A percentile compares a stretch with the other conserved stretches of the same genome.
Evolutionary conservation across 371 early-diverging fungal genomes (phyloP).

Genomic region (Choanephora cucurbitarum): DNA sequence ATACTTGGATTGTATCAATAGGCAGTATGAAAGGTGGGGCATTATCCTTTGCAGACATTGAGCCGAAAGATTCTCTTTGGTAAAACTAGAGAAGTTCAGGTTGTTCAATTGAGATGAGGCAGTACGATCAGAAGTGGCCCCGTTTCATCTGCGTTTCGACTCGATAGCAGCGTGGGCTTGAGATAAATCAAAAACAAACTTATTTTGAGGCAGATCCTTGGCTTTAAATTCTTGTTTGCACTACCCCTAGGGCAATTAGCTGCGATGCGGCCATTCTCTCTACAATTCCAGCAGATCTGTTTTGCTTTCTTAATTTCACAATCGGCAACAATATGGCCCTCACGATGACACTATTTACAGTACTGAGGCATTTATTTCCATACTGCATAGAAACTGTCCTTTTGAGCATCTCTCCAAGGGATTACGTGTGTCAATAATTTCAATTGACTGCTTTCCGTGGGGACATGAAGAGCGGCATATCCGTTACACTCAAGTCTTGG

Average conservation of each 20-base stretch:
- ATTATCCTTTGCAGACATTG: too few species aligned
- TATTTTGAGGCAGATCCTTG: not conserved
- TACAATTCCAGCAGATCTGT: not conserved
- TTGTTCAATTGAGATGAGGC: too few species aligned
- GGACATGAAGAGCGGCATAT: not conserved
- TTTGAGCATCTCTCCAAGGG: not conserved
- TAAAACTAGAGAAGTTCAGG: too few species aligned
- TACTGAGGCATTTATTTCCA: not conserved
- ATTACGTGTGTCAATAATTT: slow-evolving; percentile 1
- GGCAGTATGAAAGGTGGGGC: too few species aligned
- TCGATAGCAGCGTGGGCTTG: too few species aligned
- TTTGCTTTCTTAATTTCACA: not conserved
- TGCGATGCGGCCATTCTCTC: not conserved
- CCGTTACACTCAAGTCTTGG: slow-evolving; percentile 3
- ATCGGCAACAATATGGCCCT: not conserved
- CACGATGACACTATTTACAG: not conserved
- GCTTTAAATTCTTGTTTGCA: not conserved
- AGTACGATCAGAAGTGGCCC: too few species aligned
- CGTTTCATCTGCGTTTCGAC: too few species aligned
- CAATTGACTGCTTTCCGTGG: not conserved
- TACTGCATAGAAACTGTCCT: not conserved
- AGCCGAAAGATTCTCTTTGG: too few species aligned
- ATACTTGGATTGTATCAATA: too few species aligned
- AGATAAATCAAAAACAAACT: too few species aligned
- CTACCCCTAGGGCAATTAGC: not conserved